Base-by-base conservation (phyloP, 2,329 filamentous ascomycete species). In the Fusarium solani-melongenae region DNA sequence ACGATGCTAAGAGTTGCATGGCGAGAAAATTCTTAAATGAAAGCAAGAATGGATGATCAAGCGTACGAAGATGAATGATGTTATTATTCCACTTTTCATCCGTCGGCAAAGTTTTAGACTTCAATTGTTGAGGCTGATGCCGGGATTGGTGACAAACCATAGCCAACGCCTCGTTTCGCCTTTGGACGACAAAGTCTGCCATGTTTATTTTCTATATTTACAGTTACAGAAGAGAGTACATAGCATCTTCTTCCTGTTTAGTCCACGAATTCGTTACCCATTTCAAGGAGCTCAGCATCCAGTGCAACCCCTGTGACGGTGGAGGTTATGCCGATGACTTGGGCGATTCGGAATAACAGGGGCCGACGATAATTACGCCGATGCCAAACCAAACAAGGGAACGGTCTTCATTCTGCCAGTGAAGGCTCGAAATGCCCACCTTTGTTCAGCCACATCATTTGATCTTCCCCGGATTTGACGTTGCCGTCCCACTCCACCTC, bases 211-310 rank as follows among this genome's bases (percentile, higher is more conserved):
- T 20, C n/a, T 20, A 41, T 12, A 20, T 20, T 20, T 10, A 41
- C 1, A 4, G 5, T n/a, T 20, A 10, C 0, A 12, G n/a, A 20
- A 36, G 5, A n/a, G n/a, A 12, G 6, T 6, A 12, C 5, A 4
- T 20, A 12, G 6, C 1, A 12, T 12, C 11, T 20, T 41, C 5
- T 11, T 6, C 3, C n/a, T 3, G 10, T 20, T 5, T 7, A 20
- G n/a, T 3, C 4, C 38, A 20, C 10, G 11, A 20, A 12, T 41
- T 7, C 6, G 10, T 20, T 41, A 0, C 6, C 38, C 10, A 41
- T 41, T 10, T 41, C 11, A 3, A n/a, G 10, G 11, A 12, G n/a
- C 38, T 41, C 38, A 20, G n/a, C n/a, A 41, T 41, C 38, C 34
- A 36, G 34, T 4, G 10, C n/a, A 41, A 17, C 7, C n/a, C 10